Conservation (phyloP, 768 basidiomycete species). For the Mycena rebaudengoi region DNA sequence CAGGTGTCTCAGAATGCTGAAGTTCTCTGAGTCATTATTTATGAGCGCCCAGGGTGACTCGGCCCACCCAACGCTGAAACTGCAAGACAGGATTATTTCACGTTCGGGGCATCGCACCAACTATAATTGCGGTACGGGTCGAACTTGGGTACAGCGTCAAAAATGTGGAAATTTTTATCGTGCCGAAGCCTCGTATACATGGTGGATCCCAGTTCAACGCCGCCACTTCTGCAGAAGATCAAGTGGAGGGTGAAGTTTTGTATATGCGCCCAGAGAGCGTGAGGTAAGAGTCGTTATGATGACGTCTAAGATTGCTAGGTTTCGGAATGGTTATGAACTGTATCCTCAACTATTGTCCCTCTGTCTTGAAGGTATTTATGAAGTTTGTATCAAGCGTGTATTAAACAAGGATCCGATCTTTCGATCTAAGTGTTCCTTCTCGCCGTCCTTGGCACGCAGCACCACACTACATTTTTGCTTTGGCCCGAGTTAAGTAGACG, state of each 20-base stretch:
- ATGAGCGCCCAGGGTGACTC: not conserved
- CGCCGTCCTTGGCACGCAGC: no score
- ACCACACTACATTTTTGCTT: no score
- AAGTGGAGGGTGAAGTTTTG: conserved; percentile 1
- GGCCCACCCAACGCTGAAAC: no score
- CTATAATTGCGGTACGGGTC: conserved; percentile 2
- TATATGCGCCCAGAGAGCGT: conserved; percentile 1
- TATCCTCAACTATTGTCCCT: not conserved
- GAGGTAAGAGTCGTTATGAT: conserved; percentile 7
- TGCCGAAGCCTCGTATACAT: not conserved
- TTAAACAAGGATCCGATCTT: not conserved
- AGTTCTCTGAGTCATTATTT: conserved; percentile 1
- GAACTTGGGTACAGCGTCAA: not conserved
- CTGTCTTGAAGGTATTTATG: conserved; percentile 4
- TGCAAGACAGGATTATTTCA: no score
- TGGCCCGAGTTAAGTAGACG: no score
- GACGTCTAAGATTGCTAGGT: conserved; percentile 4
- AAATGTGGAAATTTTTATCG: conserved; percentile 4
- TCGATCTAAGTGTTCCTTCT: not conserved
- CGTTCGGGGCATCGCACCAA: no score
- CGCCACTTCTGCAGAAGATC: not conserved
- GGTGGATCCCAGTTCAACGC: not conserved
- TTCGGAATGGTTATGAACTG: conserved; percentile 1
- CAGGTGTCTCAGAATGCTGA: conserved; percentile 9
- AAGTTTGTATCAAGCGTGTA: not conserved